Conservation (phyloP, 1,284 basidiomycete genomes). For the Agaricales sp. region DNA sequence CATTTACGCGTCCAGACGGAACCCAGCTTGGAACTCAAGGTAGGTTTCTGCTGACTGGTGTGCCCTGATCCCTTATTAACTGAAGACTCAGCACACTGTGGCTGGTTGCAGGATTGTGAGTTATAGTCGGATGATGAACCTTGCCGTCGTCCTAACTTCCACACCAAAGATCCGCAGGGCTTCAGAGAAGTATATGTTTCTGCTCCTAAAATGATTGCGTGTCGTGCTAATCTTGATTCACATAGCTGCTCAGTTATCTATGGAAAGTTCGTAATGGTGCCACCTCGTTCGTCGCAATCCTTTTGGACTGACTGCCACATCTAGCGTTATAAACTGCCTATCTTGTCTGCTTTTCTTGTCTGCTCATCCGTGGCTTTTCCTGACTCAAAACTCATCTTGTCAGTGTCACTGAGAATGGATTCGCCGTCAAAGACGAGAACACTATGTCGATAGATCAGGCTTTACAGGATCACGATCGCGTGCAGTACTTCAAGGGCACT, state of each 20-base stretch:
- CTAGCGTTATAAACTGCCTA: slow-evolving; percentile 54
- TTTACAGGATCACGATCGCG: slow-evolving; percentile 52
- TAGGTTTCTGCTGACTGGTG: neutral
- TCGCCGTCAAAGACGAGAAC: slow-evolving; percentile 61
- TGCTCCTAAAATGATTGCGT: slow-evolving; percentile 11
- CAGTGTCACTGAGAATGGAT: slow-evolving; percentile 66
- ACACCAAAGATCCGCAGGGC: neutral
- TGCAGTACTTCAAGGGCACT: slow-evolving; percentile 60
- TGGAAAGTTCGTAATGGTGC: slow-evolving; percentile 37
- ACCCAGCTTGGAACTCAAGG: slow-evolving; percentile 54
- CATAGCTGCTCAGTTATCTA: slow-evolving; percentile 53
- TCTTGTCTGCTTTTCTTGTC: slow-evolving; percentile 35
- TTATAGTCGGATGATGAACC: slow-evolving; percentile 8
- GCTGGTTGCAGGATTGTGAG: slow-evolving; percentile 57
- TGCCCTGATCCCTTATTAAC: slow-evolving; percentile 23
- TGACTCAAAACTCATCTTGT: neutral
- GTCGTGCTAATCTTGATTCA: slow-evolving; percentile 20
- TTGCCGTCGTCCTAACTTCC: slow-evolving; percentile 6
- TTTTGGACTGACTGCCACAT: slow-evolving; percentile 11
- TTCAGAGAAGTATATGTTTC: neutral
- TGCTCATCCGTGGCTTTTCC: neutral
- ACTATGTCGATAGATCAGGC: slow-evolving; percentile 42
- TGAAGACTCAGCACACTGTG: slow-evolving; percentile 35
- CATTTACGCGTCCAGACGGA: slow-evolving; percentile 55
- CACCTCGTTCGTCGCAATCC: slow-evolving; percentile 4